These are phyloP conservation scores for Falciphora oryzae DNA, from an alignment of 2,329 filamentous ascomycete species.

Conservation along the genomic window DNA sequence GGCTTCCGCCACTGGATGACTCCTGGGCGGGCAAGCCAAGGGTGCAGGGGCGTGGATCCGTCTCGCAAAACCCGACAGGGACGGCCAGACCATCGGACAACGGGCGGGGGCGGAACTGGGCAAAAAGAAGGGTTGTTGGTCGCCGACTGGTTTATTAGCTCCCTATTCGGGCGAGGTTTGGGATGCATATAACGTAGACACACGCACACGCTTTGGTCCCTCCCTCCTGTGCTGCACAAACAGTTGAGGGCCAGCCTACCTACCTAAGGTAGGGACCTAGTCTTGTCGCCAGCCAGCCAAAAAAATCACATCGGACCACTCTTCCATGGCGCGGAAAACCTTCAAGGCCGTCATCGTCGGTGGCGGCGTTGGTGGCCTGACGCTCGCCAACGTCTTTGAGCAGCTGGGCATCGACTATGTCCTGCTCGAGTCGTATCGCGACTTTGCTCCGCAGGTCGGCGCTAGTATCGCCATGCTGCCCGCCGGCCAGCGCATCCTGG, in stretches of 20 bases:
- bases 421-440: slow-evolving; percentile 36
- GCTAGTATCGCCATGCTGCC: slow-evolving; percentile 41
- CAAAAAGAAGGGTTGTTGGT: background rate
- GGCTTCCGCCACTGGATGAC: too few relatives aligned
- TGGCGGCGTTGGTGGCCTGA: slow-evolving; percentile 41
- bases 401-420: slow-evolving; percentile 39
- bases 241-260: too few relatives aligned
- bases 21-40: too few relatives aligned
- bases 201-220: too few relatives aligned
- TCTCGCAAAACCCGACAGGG: background rate
- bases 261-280: too few relatives aligned
- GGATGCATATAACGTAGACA: too few relatives aligned
- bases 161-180: too few relatives aligned
- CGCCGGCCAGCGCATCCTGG: slow-evolving; percentile 37
- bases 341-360: slow-evolving; percentile 42
- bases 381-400: slow-evolving; percentile 40
- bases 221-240: too few relatives aligned
- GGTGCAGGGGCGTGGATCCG: too few relatives aligned
- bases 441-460: slow-evolving; percentile 39
- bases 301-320: background rate
- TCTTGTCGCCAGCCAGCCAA: too few relatives aligned
- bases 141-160: background rate
- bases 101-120: background rate
- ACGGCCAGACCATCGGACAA: too few relatives aligned
- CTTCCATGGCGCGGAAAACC: background rate